Conservation (phyloP, 2,329 filamentous ascomycete genomes). For the Fusarium napiforme region DNA sequence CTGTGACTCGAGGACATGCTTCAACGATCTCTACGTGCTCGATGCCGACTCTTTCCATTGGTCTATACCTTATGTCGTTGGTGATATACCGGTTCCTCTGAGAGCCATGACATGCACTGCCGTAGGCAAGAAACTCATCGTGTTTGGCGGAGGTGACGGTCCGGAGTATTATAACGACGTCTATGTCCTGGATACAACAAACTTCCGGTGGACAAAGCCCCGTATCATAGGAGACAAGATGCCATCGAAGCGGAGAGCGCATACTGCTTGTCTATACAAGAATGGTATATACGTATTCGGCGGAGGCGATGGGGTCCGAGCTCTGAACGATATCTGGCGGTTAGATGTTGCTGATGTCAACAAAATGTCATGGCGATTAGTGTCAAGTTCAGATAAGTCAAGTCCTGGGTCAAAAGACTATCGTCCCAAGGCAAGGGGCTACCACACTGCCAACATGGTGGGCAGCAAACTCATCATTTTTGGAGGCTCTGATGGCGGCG, state of each 20-base stretch:
- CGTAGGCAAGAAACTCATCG: slow-evolving; percentile 75
- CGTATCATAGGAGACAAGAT: slow-evolving; percentile 66
- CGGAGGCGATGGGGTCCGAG: slow-evolving; percentile 75
- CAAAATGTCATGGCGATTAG: slow-evolving; percentile 76
- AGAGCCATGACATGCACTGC: slow-evolving; percentile 79
- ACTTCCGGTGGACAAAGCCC: slow-evolving; percentile 73
- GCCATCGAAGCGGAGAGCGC: slow-evolving; percentile 72
- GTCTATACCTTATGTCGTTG: slow-evolving; percentile 72
- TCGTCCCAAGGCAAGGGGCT: slow-evolving; percentile 72
- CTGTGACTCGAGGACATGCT: slow-evolving; percentile 73
- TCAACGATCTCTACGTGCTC: slow-evolving; percentile 75
- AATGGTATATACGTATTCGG: slow-evolving; percentile 79
- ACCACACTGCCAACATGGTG: slow-evolving; percentile 79
- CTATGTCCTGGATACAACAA: slow-evolving; percentile 77
- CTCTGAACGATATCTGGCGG: slow-evolving; percentile 78
- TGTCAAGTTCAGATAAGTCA: slow-evolving; percentile 61
- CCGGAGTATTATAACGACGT: slow-evolving; percentile 78
- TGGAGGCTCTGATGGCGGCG: slow-evolving; percentile 75
- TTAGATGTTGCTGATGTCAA: slow-evolving; percentile 73
- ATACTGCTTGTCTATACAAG: slow-evolving; percentile 77
- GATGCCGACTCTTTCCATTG: slow-evolving; percentile 78
- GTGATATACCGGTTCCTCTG: slow-evolving; percentile 72
- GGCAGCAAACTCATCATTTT: slow-evolving; percentile 78
- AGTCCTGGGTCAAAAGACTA: slow-evolving; percentile 49
- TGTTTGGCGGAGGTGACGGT: slow-evolving; percentile 77